phyloP scores from a whole-genome alignment of 139 green algal species.

The Micractinium sp. region DNA sequence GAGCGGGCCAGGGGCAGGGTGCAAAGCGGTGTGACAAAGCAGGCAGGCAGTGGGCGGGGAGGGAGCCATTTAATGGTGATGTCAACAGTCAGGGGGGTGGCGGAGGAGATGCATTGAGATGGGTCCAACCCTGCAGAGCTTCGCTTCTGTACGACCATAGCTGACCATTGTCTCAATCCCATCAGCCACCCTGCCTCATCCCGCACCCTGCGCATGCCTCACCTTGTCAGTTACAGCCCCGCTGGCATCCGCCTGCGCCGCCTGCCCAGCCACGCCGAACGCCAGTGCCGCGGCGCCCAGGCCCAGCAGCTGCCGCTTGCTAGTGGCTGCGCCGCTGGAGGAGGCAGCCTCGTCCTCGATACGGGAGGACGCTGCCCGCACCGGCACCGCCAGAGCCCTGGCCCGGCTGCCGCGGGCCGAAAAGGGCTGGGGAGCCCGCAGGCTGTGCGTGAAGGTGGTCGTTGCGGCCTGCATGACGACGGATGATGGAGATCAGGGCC shows the following conservation, averaged over 20 bases:
- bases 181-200: too few relatives aligned
- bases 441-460: background rate
- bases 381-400: background rate
- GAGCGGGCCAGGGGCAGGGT: too few relatives aligned
- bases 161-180: too few relatives aligned
- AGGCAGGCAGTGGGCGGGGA: too few relatives aligned
- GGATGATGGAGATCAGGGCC: background rate
- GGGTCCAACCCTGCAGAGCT: too few relatives aligned
- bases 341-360: background rate
- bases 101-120: too few relatives aligned
- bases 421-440: background rate
- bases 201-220: background rate
- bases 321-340: background rate
- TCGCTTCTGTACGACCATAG: too few relatives aligned
- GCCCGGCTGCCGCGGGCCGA: background rate
- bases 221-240: background rate
- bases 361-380: background rate
- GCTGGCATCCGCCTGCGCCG: background rate
- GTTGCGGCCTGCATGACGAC: background rate
- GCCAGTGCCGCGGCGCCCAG: slow-evolving; percentile 2
- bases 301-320: slow-evolving; percentile 25
- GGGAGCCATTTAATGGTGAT: too few relatives aligned
- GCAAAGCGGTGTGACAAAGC: too few relatives aligned
- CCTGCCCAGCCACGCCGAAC: background rate
- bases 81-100: too few relatives aligned